phyloP scores from a whole-genome alignment of 2,329 filamentous ascomycete genomes.

The Aspergillus terreus region DNA sequence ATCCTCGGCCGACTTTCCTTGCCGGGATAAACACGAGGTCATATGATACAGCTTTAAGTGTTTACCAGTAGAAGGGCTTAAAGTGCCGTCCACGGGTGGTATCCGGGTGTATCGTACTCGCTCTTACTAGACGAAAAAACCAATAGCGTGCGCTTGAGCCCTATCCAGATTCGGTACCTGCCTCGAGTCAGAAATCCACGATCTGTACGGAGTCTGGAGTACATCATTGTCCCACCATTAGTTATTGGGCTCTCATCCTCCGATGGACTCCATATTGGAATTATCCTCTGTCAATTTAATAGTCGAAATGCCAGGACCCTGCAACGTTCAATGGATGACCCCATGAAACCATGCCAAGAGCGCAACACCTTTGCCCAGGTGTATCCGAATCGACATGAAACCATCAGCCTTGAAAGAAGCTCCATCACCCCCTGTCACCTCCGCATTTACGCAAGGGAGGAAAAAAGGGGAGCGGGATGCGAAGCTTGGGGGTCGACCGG shows the following conservation, averaged over 20 bases:
- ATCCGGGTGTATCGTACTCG: not conserved
- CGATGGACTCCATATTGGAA: no score
- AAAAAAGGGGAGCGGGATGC: not conserved
- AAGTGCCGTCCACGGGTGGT: not conserved
- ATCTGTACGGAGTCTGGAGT: no score
- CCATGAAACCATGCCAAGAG: no score
- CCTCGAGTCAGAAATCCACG: no score
- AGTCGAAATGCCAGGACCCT: not conserved
- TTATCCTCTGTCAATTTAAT: not conserved
- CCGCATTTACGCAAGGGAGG: conserved; percentile 17
- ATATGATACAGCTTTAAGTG: not conserved
- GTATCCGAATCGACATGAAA: not conserved
- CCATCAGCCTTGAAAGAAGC: not conserved
- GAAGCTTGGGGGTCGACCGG: no score
- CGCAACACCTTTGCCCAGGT: no score
- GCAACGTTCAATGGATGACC: no score
- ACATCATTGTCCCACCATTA: no score
- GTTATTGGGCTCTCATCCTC: no score
- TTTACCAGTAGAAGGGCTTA: not conserved
- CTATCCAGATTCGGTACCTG: no score
- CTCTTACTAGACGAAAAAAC: not conserved
- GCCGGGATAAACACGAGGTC: conserved; percentile 6
- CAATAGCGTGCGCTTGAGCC: no score
- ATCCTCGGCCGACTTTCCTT: conserved; percentile 9
- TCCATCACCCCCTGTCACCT: conserved; percentile 11